phyloP scores from a whole-genome alignment of 2,329 filamentous ascomycete species.

The Macroventuria anomochaeta region DNA sequence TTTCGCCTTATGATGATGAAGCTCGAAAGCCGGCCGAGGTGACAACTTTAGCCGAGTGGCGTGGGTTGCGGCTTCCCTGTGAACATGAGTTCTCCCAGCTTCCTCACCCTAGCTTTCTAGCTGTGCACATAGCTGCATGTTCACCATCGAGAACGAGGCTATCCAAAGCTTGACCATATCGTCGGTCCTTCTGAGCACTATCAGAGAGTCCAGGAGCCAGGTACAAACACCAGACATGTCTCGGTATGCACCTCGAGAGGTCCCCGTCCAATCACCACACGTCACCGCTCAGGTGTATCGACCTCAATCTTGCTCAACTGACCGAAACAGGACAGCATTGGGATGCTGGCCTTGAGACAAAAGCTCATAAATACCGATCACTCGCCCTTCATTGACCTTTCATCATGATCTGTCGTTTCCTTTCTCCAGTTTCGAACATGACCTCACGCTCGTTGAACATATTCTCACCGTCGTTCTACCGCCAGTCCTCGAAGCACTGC shows the following conservation, averaged over 20 bases:
- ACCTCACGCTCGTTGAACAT: too few species aligned
- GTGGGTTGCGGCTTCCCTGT: not conserved
- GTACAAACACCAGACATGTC: not conserved
- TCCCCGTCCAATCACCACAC: slow-evolving; percentile 8
- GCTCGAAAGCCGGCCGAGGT: slow-evolving; percentile 1
- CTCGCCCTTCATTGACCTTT: not conserved
- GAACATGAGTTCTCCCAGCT: slow-evolving; percentile 1
- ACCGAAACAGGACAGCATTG: not conserved
- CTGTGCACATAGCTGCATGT: slow-evolving; percentile 5
- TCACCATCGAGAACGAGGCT: not conserved
- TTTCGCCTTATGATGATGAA: slow-evolving; percentile 6
- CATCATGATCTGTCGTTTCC: not conserved
- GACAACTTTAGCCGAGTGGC: slow-evolving; percentile 30
- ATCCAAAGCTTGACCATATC: slow-evolving; percentile 2
- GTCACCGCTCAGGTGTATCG: slow-evolving; percentile 10
- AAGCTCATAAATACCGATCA: not conserved
- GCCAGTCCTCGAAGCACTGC: not conserved
- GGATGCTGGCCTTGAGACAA: not conserved
- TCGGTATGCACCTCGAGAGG: slow-evolving; percentile 10
- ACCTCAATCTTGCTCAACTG: slow-evolving; percentile 30
- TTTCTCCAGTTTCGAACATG: not conserved
- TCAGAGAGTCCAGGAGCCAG: slow-evolving; percentile 1
- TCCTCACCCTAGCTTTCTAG: not conserved
- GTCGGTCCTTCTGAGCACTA: slow-evolving; percentile 7
- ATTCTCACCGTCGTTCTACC: too few species aligned